Base-by-base conservation (phyloP, 2,329 filamentous ascomycete species). In the Sporothrix mexicana region DNA sequence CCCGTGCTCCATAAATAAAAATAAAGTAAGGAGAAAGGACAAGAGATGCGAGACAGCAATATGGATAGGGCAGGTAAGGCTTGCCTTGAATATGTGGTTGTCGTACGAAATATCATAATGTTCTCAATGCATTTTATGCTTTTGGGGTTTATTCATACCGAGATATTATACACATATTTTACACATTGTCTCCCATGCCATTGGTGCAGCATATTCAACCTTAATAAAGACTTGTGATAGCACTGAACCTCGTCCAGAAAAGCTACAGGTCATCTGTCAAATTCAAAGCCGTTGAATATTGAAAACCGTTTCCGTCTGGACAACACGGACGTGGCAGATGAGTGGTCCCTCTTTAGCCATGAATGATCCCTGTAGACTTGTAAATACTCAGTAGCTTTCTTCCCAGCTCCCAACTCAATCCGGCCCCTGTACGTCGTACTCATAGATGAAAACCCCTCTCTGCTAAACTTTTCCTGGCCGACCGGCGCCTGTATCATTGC, bases 1-100 rank as follows among this genome's bases (percentile, higher is more conserved):
- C 41, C 61, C 61, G 61, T 66, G 61, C 61, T 64, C 61, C 61
- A 66, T 66, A 66, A n/a, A n/a, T n/a, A n/a, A n/a, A n/a, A 45
- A 66, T 47, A 49, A 36, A 23, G 45, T 51, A 23, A 67, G 64
- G 64, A 36, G 64, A 67, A 51, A 36, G 3, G 17, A 20, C 17
- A 36, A 62, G 57, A 17, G 6, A 47, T 15, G 43, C 30, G 64
- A 49, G 47, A 51, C 45, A 47, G 15, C 43, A 66, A 66, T 66
- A 47, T 66, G 61, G 61, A 15, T 66, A 66, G 61, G 61, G 41
- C 59, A 43, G 59, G 20, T 62, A 17, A 62, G 55, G 36, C 55
- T 36, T 62, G 59, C n/a, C 55, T 13, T 15, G 47, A 36, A 36
- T 36, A 36, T 36, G 30, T 36, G 30, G 30, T 36, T 15, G 23